Conservation (phyloP, 768 basidiomycete genomes). For the Sistotremastrum niveocremeum region DNA sequence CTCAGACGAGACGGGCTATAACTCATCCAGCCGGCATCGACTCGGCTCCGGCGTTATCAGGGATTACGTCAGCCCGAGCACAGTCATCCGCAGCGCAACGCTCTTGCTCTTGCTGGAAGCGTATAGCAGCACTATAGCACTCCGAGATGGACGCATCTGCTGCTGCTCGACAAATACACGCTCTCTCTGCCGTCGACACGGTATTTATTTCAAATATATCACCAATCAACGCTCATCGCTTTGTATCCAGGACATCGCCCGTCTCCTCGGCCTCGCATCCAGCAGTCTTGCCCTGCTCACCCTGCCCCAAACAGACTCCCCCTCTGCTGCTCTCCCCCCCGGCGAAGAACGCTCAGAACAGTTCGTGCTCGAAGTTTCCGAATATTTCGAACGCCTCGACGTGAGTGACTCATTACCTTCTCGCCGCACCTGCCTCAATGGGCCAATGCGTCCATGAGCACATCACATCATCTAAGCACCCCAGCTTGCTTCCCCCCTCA, state of each 20-base stretch:
- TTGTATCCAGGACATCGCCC: conserved; percentile 52
- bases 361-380: conserved; percentile 73
- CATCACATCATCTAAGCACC: background rate
- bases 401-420: conserved; percentile 28
- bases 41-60: too few species aligned
- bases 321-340: conserved; percentile 55
- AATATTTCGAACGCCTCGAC: conserved; percentile 74
- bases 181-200: too few species aligned
- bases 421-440: background rate
- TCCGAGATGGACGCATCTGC: too few species aligned
- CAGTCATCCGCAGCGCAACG: too few species aligned
- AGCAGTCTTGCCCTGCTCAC: conserved; percentile 70
- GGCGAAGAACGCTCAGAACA: conserved; percentile 78
- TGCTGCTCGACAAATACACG: too few species aligned
- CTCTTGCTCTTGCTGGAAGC: too few species aligned
- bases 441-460: too few species aligned
- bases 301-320: conserved; percentile 67
- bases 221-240: background rate
- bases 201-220: too few species aligned
- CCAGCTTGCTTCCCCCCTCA: background rate
- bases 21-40: too few species aligned
- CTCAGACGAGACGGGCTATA: too few species aligned
- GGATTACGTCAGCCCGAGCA: too few species aligned
- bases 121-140: too few species aligned
- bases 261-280: conserved; percentile 59